Evolutionary conservation across 2,329 filamentous ascomycete species (phyloP).

Genomic region (Fulvia fulva): DNA sequence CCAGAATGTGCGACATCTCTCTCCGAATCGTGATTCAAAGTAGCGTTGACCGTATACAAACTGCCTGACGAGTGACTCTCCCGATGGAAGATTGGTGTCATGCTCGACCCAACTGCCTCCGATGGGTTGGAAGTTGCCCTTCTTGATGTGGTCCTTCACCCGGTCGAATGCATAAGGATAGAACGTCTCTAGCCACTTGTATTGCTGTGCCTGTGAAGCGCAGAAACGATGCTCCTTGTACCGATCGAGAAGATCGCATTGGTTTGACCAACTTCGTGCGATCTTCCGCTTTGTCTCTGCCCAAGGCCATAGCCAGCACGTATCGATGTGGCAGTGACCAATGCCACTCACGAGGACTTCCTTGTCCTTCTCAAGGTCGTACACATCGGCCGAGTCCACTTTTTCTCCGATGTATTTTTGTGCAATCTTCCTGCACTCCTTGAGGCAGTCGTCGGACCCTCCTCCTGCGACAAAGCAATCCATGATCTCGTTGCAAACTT

Average conservation of each 20-base stretch:
- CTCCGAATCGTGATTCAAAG: constrained; percentile 89
- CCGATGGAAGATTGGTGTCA: constrained; percentile 94
- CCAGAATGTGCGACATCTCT: constrained; percentile 90
- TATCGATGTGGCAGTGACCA: constrained; percentile 97
- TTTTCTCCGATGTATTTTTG: constrained; percentile 75
- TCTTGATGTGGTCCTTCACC: constrained; percentile 85
- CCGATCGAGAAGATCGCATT: constrained; percentile 90
- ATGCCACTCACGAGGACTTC: constrained; percentile 80
- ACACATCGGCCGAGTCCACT: constrained; percentile 79
- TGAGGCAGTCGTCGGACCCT: constrained; percentile 67
- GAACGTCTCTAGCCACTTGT: constrained; percentile 89
- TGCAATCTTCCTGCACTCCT: constrained; percentile 76
- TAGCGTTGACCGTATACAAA: constrained; percentile 94
- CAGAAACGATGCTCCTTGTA: constrained; percentile 93
- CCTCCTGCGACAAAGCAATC: constrained; percentile 80
- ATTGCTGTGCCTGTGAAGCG: constrained; percentile 93
- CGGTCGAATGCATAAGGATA: constrained; percentile 88
- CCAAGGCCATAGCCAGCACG: constrained; percentile 98
- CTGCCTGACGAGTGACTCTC: constrained; percentile 88
- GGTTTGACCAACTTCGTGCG: constrained; percentile 91
- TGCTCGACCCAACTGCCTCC: constrained; percentile 99
- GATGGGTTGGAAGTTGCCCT: constrained; percentile 88
- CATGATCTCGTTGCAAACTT: constrained; percentile 83
- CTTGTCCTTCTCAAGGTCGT: constrained; percentile 57
- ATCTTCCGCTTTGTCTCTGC: constrained; percentile 97